Base-by-base conservation (phyloP, 768 basidiomycete genomes). In the Psilocybe tampanensis region DNA sequence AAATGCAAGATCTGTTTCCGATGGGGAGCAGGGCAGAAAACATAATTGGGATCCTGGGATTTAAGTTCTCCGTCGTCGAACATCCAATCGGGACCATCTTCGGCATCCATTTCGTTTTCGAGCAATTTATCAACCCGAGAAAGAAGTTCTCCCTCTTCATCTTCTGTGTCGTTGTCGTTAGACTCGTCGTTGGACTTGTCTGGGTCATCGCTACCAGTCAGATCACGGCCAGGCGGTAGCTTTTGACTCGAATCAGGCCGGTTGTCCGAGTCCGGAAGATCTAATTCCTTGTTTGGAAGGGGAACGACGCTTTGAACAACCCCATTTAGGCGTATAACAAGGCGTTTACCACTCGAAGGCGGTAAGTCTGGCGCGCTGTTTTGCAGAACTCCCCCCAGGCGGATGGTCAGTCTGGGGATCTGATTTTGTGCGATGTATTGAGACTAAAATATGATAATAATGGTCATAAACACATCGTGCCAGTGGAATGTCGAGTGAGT, bases 1-100 rank as follows among this genome's bases (percentile, higher is more conserved):
- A 57, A 29, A 42, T 55, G 59, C 42, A 55, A 60, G 54, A 58
- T 39, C 41, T 55, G 62, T 34, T 54, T 61, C 47, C 60, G 55
- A 19, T 60, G 52, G 1, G 21, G 9, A 0, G 55, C 47, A 12
- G 58, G 55, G 18, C 56, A 61, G 54, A 61, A 61, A 12, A 55
- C 19, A 52, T 58, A 61, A 2, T 52, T 6, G 1, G 56, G 48
- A 33, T 60, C 47, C 3, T 19, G n/a, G 0, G 52, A 60, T 4
- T 17, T 4, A 1, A 8, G 23, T 43, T 60, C 55, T 1, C 54
- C 55, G 1, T 51, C 41, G 13, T 56, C 55, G 24, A 60, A 60
- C 56, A 56, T 57, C 52, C 52, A 54, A 15, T 50, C 55, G 0
- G 47, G 49, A 15, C 48, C 55, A 32, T 57, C 60, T 26, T 60